Base-by-base conservation (phyloP, 768 basidiomycete genomes). In the Trametes punicea region DNA sequence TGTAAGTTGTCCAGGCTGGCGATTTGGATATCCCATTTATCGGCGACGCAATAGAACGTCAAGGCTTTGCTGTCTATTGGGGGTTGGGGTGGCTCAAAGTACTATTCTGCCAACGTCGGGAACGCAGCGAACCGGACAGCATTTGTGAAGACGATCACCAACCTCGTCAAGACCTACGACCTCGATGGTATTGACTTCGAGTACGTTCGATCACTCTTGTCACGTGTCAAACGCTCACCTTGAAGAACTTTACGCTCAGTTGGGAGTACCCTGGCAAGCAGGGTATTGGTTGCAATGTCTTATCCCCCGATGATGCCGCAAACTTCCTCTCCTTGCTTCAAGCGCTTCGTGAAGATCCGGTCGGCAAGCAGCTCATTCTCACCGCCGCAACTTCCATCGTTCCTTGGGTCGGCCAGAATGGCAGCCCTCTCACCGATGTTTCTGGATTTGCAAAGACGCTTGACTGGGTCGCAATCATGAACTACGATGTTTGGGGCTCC, bases 201-300 rank as follows among this genome's bases (percentile, higher is more conserved):
- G 84, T 84, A 65, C 36, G 83, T 73, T 4, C 33, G 15, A 2
- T 15, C 42, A 27, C 8, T 27, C 7, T 16, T 15, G 36, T 38
- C 18, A 11, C 3, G 9, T 27, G 11, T 25, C 18, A 0, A 42
- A 45, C 20, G 21, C 6, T 1, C 10, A 26, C 29, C 13, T 2
- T 39, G 55, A 40, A 40, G 31, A 29, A 55, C 11, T 2, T 25
- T 27, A 31, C 60, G 6, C 42, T 51, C 57, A 90, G 89, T 66
- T 93, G 91, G 92, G 93, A 94, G 69, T 96, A 91, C 67, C 93
- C 93, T 33, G 81, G 77, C 34, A 72, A 72, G 10, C 73, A 73
- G 41, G 92, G 91, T 15, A 78, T 88, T 18, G 77, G 79, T 6
- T 90, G 89, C 66, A 96, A 96, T 72, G 69, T 68, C 6, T 69